phyloP scores from a whole-genome alignment of 73 alveolate species.

The Tetrahymena thermophila region DNA sequence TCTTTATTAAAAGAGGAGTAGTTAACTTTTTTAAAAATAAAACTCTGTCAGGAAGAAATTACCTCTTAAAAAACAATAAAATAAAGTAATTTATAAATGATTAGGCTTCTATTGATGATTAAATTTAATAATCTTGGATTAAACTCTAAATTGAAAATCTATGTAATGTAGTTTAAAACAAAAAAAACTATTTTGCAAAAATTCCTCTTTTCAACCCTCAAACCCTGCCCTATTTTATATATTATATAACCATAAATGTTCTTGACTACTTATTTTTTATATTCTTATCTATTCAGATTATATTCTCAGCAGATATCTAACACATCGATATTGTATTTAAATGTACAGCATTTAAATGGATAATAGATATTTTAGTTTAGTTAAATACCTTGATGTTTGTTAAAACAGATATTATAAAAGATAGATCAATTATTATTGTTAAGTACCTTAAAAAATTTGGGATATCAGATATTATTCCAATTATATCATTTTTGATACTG shows the following conservation, averaged over 20 bases:
- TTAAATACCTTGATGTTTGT: neutral
- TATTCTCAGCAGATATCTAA: neutral
- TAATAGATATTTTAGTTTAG: neutral
- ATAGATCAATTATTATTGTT: neutral
- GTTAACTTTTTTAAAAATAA: too few species aligned
- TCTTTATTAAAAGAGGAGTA: neutral
- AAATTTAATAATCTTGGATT: neutral
- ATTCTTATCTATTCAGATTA: neutral
- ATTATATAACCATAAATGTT: neutral
- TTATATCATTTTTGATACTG: neutral
- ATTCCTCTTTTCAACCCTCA: neutral
- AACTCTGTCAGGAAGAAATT: neutral
- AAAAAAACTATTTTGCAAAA: neutral
- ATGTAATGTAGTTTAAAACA: neutral
- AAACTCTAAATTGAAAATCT: neutral
- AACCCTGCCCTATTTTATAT: neutral
- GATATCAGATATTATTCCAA: neutral
- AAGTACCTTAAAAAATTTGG: neutral
- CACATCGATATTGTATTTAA: neutral
- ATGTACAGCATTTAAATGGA: neutral
- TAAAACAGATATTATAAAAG: neutral
- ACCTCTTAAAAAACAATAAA: neutral
- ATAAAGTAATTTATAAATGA: neutral
- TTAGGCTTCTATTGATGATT: neutral
- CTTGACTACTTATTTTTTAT: neutral